Evolutionary conservation across 2,329 filamentous ascomycete genomes (phyloP).

Genomic region (Colletotrichum kahawae): DNA sequence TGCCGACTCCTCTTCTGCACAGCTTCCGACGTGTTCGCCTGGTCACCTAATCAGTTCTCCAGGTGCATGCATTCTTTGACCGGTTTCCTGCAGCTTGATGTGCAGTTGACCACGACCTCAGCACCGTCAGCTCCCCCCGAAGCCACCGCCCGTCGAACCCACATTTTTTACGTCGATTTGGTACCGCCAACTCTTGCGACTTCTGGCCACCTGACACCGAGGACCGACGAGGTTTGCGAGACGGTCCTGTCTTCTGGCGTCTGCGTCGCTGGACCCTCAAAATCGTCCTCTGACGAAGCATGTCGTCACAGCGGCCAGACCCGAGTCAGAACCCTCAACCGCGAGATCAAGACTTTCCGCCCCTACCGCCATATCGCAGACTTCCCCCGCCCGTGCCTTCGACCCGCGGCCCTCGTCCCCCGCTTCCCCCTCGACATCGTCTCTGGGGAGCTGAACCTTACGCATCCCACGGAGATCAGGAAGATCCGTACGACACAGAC

Average conservation of each 20-base stretch:
- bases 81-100: background rate
- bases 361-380: conserved; percentile 32
- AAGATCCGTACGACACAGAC: background rate
- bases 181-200: background rate
- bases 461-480: background rate
- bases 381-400: conserved; percentile 28
- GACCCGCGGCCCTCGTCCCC: background rate
- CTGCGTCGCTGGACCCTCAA: conserved; percentile 21
- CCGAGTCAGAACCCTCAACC: conserved; percentile 29
- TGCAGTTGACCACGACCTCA: background rate
- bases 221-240: background rate
- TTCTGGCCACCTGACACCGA: background rate
- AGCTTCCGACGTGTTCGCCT: background rate
- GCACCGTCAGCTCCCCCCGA: background rate
- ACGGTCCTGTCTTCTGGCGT: background rate
- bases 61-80: background rate
- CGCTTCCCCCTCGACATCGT: background rate
- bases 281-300: conserved; percentile 8
- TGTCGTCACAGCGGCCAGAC: conserved; percentile 21
- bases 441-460: conserved; percentile 6
- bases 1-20: background rate
- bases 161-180: background rate
- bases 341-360: conserved; percentile 37
- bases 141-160: conserved; percentile 1
- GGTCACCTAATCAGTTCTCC: background rate